Conservation (phyloP, 176 grass and related monocot genomes). For the bread wheat (Triticum aestivum) region DNA sequence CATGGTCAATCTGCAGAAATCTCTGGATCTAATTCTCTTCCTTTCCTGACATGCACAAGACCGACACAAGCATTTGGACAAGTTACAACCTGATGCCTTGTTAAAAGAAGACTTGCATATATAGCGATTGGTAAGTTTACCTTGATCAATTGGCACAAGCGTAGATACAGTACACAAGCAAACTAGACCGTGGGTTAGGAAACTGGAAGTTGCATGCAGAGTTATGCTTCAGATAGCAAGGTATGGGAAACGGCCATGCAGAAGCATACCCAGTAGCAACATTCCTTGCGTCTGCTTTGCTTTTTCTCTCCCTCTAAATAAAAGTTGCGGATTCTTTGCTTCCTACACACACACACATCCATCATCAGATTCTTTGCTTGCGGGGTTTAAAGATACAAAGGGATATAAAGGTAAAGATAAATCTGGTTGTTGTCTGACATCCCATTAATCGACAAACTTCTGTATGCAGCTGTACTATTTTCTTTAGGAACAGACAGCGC, state of each 20-base stretch:
- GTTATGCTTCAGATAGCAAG: neutral
- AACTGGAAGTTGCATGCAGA: neutral
- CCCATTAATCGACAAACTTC: too few species aligned
- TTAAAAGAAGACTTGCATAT: neutral
- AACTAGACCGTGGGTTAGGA: neutral
- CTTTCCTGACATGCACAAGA: neutral
- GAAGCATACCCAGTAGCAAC: neutral
- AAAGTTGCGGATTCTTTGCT: too few species aligned
- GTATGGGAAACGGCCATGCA: neutral
- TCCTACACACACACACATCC: too few species aligned
- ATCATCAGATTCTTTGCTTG: too few species aligned
- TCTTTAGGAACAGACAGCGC: fast-evolving
- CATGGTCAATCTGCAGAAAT: neutral
- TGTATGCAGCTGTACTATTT: too few species aligned
- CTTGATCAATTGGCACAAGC: neutral
- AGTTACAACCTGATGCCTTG: neutral
- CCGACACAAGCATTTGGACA: neutral
- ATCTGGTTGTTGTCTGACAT: too few species aligned
- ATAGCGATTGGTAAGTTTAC: too few species aligned
- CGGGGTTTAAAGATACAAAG: too few species aligned
- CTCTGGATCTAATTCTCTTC: neutral
- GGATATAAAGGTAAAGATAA: too few species aligned
- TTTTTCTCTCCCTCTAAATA: too few species aligned
- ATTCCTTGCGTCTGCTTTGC: neutral
- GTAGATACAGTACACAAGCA: neutral